These are phyloP conservation scores for Aspergillus pseudotamarii DNA, from an alignment of 2,329 filamentous ascomycete species.

Conservation along the genomic window DNA sequence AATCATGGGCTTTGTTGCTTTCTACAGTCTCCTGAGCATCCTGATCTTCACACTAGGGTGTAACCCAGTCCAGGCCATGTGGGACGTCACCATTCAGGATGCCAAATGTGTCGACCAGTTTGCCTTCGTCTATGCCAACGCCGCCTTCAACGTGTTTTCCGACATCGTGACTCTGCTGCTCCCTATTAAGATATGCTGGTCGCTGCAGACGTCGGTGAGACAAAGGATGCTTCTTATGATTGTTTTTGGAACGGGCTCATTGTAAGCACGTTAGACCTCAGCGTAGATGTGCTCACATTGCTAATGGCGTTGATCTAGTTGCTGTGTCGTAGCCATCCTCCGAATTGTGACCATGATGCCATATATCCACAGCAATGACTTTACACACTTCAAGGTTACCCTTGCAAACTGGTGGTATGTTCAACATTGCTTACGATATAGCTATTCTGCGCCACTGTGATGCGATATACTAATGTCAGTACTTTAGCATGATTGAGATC, in stretches of 20 bases:
- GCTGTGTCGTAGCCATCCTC: slow-evolving; percentile 18
- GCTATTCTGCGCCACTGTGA: fast-evolving
- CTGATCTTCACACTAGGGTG: slow-evolving; percentile 20
- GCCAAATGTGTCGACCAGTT: slow-evolving; percentile 17
- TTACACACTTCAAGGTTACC: slow-evolving; percentile 20
- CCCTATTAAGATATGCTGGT: slow-evolving; percentile 16
- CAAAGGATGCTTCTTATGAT: slow-evolving; percentile 13
- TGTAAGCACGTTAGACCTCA: neutral
- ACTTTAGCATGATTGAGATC: slow-evolving; percentile 17
- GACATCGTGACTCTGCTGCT: slow-evolving; percentile 15
- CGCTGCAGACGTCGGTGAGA: slow-evolving; percentile 11
- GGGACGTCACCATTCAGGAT: slow-evolving; percentile 17
- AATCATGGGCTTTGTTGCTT: slow-evolving; percentile 20
- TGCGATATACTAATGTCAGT: neutral
- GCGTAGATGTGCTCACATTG: neutral
- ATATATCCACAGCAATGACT: slow-evolving; percentile 14
- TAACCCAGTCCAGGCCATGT: slow-evolving; percentile 15
- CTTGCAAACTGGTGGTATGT: slow-evolving; percentile 21
- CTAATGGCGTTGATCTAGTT: neutral
- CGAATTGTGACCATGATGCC: slow-evolving; percentile 21
- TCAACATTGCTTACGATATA: too few relatives aligned
- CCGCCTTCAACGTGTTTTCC: slow-evolving; percentile 18
- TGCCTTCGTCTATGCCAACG: slow-evolving; percentile 19
- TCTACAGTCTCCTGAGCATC: slow-evolving; percentile 20
- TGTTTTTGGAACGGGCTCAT: slow-evolving; percentile 17